Evolutionary conservation across 2,329 filamentous ascomycete species (phyloP), one percentile per base, ranked within the genome.

Genomic region (Fusarium oligoseptatum): DNA sequence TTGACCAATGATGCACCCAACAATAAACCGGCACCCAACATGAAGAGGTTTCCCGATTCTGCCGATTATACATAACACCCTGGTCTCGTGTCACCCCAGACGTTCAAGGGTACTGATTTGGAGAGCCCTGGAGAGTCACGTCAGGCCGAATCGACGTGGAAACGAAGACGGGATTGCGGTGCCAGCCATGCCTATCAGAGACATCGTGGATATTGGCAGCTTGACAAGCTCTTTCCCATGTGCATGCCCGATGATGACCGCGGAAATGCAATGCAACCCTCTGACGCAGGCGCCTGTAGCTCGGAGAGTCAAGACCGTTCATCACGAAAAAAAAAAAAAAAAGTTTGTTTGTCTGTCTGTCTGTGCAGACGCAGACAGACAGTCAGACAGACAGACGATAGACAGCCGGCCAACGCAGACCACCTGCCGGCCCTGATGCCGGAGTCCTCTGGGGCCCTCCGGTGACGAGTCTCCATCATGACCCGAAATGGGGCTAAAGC

Each of bases 211-310:
- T 15, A 50, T 48, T 71, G 37, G 58, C 52, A 71, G 27, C 41
- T 60, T 32, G 52, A 45, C 71, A 62, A 52, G 41, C n/a, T 39
- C 14, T 27, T 39, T 39, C 60, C n/a, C 60, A 36, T 62, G 24
- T 22, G n/a, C 58, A 43, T 50, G 20, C 20, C 37, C 22, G 39
- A 67, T 37, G 57, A 74, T 58, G 71, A 39, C 60, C 57, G 32
- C 48, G 67, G 66, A 60, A 63, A 74, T 74, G 71, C 71, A 74
- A 69, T 72, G 68, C 71, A 74, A 56, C 64, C 67, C 32, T 63
- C 60, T 60, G 56, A 60, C 62, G 67, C 71, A 55, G 66, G 67
- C 64, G 43, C 41, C 56, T 39, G 60, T 32, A 65, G 52, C 15
- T 37, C 34, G 22, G 60, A 64, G 36, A 39, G 36, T n/a, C 56